phyloP scores from a whole-genome alignment of 352 stramenopile genomes.

The Phytophthora chlamydospora region DNA sequence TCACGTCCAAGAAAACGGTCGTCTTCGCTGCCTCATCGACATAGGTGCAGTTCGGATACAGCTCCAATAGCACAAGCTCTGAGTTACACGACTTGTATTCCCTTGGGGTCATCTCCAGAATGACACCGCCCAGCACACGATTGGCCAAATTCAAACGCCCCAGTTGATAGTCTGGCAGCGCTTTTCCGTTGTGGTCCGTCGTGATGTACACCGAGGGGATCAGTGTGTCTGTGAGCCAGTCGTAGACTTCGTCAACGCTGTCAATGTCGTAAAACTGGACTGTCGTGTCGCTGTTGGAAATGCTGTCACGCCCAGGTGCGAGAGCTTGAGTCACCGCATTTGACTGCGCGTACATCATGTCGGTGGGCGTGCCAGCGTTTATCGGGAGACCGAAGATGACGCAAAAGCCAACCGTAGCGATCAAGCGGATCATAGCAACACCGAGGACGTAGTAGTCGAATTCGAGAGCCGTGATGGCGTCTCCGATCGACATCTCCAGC shows the following conservation, averaged over 20 bases:
- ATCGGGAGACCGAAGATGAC: constrained; percentile 38
- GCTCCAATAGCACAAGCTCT: constrained; percentile 1
- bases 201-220: constrained; percentile 46
- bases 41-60: constrained; percentile 19
- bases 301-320: constrained; percentile 38
- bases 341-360: constrained; percentile 14
- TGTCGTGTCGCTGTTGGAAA: constrained; percentile 36
- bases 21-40: not conserved
- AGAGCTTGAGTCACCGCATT: constrained; percentile 26
- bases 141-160: constrained; percentile 35
- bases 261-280: constrained; percentile 51
- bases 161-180: constrained; percentile 30
- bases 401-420: constrained; percentile 20
- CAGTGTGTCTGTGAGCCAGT: constrained; percentile 46
- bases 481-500: not conserved
- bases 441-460: constrained; percentile 7
- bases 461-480: constrained; percentile 1
- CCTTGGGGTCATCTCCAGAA: constrained; percentile 29
- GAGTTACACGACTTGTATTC: constrained; percentile 1
- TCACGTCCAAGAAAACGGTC: constrained; percentile 26
- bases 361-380: constrained; percentile 6
- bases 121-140: constrained; percentile 42
- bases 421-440: not conserved
- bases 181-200: constrained; percentile 42
- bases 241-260: constrained; percentile 35